These are phyloP conservation scores for Xenosphaeropsis pyriputrescens DNA, from an alignment of 2,329 filamentous ascomycete genomes.

Conservation along the genomic window DNA sequence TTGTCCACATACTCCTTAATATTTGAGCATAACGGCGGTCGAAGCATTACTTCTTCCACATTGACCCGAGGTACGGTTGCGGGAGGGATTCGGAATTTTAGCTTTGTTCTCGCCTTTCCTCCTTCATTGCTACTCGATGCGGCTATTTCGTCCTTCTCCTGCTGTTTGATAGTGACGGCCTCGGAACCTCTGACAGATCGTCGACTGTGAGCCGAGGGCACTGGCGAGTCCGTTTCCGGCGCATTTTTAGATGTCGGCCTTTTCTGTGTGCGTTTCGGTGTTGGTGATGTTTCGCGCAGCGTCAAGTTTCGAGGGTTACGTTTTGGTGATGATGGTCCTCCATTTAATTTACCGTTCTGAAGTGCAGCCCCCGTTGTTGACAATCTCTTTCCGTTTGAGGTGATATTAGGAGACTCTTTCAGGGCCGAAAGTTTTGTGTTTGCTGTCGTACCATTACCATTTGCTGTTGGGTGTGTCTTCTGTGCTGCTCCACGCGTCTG, in stretches of 20 bases:
- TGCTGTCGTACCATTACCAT: constrained; percentile 2
- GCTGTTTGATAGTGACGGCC: constrained; percentile 4
- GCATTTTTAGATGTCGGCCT: constrained; percentile 7
- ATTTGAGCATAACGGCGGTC: constrained; percentile 32
- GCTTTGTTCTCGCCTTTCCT: constrained; percentile 21
- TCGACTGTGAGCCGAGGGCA: constrained; percentile 8
- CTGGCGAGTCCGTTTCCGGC: constrained; percentile 8
- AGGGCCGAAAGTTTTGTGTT: constrained; percentile 13
- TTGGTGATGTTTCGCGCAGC: constrained; percentile 10
- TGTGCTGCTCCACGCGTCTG: constrained; percentile 31
- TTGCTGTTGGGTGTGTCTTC: constrained; percentile 8
- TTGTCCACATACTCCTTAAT: constrained; percentile 43
- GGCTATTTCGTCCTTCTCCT: background rate
- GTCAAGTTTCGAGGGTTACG: constrained; percentile 13
- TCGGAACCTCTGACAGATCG: constrained; percentile 8
- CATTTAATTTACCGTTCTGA: too few species aligned
- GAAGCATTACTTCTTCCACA: constrained; percentile 37
- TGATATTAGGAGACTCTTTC: constrained; percentile 3
- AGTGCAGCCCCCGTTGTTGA: constrained; percentile 9
- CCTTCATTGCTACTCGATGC: constrained; percentile 1
- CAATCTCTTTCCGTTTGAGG: constrained; percentile 6
- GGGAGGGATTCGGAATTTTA: constrained; percentile 32
- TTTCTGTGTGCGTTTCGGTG: constrained; percentile 11
- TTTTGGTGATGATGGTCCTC: constrained; percentile 10
- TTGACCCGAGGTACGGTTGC: constrained; percentile 41